These are phyloP conservation scores for Acanthamoeba healyi DNA, from an alignment of 208 protist species.

Conservation along the genomic window DNA sequence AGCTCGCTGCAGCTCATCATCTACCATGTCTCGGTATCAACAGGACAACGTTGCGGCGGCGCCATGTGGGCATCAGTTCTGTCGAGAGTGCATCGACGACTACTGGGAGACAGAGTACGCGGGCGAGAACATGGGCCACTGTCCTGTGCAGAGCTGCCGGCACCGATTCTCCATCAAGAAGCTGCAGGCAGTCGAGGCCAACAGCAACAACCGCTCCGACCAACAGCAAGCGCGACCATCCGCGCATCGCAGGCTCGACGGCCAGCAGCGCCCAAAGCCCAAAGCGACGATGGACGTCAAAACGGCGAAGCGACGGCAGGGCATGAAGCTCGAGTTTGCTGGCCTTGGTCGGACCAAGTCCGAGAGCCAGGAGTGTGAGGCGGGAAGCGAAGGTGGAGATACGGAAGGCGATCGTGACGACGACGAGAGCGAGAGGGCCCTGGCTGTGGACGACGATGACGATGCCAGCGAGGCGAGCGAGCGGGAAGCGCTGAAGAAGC, in stretches of 20 bases:
- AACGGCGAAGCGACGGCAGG: neutral
- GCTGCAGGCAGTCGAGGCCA: neutral
- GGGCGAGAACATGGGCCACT: constrained; percentile 39
- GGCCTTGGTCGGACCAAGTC: neutral
- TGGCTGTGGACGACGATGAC: neutral
- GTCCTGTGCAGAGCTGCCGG: constrained; percentile 6
- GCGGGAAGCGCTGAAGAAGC: neutral
- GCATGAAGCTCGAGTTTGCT: constrained; percentile 15
- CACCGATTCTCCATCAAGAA: neutral
- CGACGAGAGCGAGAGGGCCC: neutral
- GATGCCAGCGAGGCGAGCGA: neutral
- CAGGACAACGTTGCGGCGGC: constrained; percentile 15
- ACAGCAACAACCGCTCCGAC: too few relatives aligned
- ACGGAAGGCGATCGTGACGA: neutral
- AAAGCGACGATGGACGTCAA: neutral
- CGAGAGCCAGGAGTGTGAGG: neutral
- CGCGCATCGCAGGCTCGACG: neutral
- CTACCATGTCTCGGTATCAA: neutral
- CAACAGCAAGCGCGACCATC: neutral
- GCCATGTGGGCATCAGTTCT: constrained; percentile 60
- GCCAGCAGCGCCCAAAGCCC: neutral
- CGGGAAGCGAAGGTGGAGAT: neutral
- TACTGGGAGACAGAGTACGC: constrained; percentile 44
- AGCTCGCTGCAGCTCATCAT: neutral
- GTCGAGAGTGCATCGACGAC: constrained; percentile 57